Base-by-base conservation (phyloP, 352 stramenopile genomes). In the Globisporangium iwayamae region DNA sequence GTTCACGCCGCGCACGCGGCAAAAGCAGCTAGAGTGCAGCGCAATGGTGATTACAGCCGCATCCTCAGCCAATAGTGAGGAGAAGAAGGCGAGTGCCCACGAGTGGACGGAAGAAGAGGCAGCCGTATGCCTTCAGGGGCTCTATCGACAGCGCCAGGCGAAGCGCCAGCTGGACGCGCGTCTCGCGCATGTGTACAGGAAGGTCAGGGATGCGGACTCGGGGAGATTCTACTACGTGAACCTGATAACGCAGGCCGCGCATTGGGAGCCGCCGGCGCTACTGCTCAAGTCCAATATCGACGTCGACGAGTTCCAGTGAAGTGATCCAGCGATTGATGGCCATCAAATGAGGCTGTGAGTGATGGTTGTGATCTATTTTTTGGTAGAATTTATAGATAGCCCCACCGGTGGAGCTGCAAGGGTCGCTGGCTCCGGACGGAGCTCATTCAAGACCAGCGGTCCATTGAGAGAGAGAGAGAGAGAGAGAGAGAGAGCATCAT, bases 141-240 rank as follows among this genome's bases (percentile, higher is more conserved):
- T 91, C 30, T 93, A 79, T 50, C 75, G 85, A 20, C 72, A 69
- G 0, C 79, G 79, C 13, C 69, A 76, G 41, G 85, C 85, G 0
- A 76, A 75, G 11, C 67, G 67, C 6, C 70, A 76, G 30, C 71
- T 91, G 18, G 65, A 74, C 10, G 32, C 54, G 1, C 70, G 69
- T 8, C 62, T 90, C 39, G 63, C 63, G 4, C 65, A 78, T 32
- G 70, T 72, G 3, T 93, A 87, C 79, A 83, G 76, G 67, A 76
- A 85, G 53, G 74, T 85, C 2, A 57, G 76, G 50, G 86, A 94
- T 43, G 51, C 68, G 0, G 66, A 69, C 25, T 80, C 71, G 9
- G 71, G 70, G 0, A 71, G 67, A 38, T 86, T 85, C 61, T 94
- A 93, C 71, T 94, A 89, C 60, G 78, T 90, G 41, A 84, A 94